Evolutionary conservation across 495 filamentous ascomycete genomes (phyloP).

Genomic region (Hypoxylon lienhwacheense): DNA sequence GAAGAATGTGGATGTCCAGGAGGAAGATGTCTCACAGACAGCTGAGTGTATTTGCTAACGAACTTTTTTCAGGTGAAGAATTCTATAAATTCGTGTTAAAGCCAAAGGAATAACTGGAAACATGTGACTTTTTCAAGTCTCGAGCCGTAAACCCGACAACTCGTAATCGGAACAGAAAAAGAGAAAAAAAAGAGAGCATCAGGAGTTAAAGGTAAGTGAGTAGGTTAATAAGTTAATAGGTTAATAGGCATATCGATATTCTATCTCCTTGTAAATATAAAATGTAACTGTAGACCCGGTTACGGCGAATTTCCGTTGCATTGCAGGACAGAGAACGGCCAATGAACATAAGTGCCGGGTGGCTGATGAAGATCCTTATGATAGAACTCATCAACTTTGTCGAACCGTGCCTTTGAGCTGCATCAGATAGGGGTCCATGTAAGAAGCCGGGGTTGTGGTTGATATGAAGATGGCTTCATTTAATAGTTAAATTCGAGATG

Average conservation of each 20-base stretch:
- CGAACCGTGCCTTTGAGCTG: slow-evolving; percentile 4
- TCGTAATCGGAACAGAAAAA: too few relatives aligned
- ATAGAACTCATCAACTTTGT: slow-evolving; percentile 5
- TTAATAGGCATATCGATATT: slow-evolving; percentile 2
- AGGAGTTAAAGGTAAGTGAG: too few relatives aligned
- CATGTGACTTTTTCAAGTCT: too few relatives aligned
- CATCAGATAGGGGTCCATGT: slow-evolving; percentile 7
- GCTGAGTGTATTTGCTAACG: slow-evolving; percentile 11
- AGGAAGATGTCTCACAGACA: slow-evolving; percentile 9
- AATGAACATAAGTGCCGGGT: slow-evolving; percentile 21
- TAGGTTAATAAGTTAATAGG: not conserved
- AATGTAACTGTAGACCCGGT: slow-evolving; percentile 21
- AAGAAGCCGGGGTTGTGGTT: not conserved
- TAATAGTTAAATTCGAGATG: too few relatives aligned
- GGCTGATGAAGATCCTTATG: slow-evolving; percentile 33
- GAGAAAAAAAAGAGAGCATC: too few relatives aligned
- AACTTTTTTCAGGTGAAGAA: not conserved
- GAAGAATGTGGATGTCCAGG: not conserved
- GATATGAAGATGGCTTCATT: too few relatives aligned
- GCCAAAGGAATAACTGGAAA: too few relatives aligned
- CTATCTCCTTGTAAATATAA: slow-evolving; percentile 16
- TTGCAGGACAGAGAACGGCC: slow-evolving; percentile 16
- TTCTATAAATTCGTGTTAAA: too few relatives aligned
- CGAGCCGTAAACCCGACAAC: too few relatives aligned
- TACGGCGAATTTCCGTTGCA: slow-evolving; percentile 24